Base-by-base conservation (phyloP, 352 stramenopile genomes). In the Globisporangium echinulatum region DNA sequence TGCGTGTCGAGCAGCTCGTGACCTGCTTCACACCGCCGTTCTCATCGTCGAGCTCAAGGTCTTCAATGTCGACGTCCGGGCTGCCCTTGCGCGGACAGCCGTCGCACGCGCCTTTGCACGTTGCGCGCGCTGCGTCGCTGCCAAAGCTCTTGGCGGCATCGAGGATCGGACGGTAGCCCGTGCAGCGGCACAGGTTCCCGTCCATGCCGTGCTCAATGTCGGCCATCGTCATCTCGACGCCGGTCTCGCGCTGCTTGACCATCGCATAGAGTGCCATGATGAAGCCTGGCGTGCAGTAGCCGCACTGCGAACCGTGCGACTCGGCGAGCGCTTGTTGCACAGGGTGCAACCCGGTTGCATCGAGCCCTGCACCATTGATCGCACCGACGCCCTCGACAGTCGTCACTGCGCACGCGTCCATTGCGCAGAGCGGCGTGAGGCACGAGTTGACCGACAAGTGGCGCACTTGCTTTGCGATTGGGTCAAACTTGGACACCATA, bases 141-240 rank as follows among this genome's bases (percentile, higher is more conserved):
- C 81, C 87, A 56, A 97, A 92, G 55, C 83, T 92, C 61, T 96
- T 94, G 54, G 87, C 87, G 1, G 87, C 85, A 43, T 97, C 87
- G 7, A 94, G 58, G 52, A 94, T 90, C 10, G 82, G 82, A 13
- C 84, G 82, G 55, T 94, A 94, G 17, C 84, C 84, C 2, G 96
- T 99, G 68, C 96, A 99, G 6, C 96, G 87, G 67, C 96, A 99
- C 38, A 99, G 67, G 69, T 99, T 98, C 33, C 96, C 94, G 73
- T 99, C 96, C 66, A 99, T 76, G 62, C 90, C 77, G 70, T 98
- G 87, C 60, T 98, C 91, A 52, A 98, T 87, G 56, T 94, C 77
- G n/a, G 85, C 79, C 81, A 88, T 92, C 19, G 74, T 84, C 63
- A 84, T 86, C 55, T 79, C 77, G 4, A 77, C 77, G 11, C 76